phyloP scores from a whole-genome alignment of 371 early-diverging fungal genomes.

The Mucor lusitanicus region DNA sequence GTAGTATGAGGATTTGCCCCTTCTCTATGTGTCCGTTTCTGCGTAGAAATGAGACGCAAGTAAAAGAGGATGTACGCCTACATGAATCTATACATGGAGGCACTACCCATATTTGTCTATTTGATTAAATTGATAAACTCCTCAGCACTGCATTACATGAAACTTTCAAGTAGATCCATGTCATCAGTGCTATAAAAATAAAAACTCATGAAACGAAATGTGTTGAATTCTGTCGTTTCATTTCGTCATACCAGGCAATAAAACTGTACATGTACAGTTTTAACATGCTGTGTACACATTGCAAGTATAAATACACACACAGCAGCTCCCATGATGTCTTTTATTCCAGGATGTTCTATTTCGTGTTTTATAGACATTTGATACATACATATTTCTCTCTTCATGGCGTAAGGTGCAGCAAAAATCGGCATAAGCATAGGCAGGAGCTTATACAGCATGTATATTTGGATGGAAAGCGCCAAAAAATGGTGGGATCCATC shows the following conservation, averaged over 20 bases:
- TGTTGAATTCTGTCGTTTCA: not conserved
- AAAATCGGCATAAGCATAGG: not conserved
- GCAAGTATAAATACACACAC: not conserved
- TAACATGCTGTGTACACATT: not conserved
- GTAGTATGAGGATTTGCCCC: not conserved
- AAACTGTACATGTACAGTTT: not conserved
- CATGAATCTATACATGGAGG: not conserved
- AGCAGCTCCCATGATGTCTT: not conserved
- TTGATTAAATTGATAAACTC: not conserved
- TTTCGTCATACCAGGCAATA: not conserved
- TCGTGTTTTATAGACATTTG: not conserved
- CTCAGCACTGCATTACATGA: not conserved
- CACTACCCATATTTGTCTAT: not conserved
- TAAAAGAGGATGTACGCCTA: not conserved
- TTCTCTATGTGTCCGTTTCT: too few species aligned
- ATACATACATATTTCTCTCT: not conserved
- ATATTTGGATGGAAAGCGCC: too few species aligned
- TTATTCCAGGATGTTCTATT: not conserved
- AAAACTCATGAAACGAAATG: not conserved
- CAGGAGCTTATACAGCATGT: not conserved
- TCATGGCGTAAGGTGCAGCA: not conserved
- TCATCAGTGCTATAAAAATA: not conserved
- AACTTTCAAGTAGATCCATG: not conserved
- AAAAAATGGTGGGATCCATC: too few species aligned
- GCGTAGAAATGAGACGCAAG: not conserved